Evolutionary conservation across 495 filamentous ascomycete species (phyloP).

Genomic region (Penicillium cinerascens): DNA sequence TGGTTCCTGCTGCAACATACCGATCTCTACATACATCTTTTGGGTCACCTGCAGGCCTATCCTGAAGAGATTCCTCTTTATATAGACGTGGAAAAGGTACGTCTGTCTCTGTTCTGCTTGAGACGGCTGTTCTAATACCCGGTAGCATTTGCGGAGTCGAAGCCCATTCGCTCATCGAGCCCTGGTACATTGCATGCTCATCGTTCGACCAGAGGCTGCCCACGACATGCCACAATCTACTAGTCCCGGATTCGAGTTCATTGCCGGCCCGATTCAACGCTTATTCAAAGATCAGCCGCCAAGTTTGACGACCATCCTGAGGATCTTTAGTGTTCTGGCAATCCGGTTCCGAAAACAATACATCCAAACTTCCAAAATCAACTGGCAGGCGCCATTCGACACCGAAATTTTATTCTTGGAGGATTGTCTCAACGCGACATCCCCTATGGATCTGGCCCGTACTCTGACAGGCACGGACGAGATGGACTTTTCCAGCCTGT

Average conservation of each 20-base stretch:
- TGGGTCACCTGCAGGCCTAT: conserved; percentile 32
- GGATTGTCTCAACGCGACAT: conserved; percentile 28
- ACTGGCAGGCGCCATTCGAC: conserved; percentile 33
- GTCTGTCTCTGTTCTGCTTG: neutral
- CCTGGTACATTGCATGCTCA: conserved; percentile 24
- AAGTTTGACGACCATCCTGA: conserved; percentile 32
- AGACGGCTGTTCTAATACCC: neutral
- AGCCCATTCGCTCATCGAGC: conserved; percentile 44
- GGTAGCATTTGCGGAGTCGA: conserved; percentile 31
- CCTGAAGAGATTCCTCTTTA: conserved; percentile 35
- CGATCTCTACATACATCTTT: conserved; percentile 33
- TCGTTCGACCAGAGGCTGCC: conserved; percentile 17
- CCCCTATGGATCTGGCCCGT: conserved; percentile 29
- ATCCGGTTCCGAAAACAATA: conserved; percentile 37
- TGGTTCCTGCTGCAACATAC: conserved; percentile 45
- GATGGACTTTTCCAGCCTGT: conserved; percentile 25
- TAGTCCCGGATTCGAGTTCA: conserved; percentile 34
- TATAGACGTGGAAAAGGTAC: conserved; percentile 36
- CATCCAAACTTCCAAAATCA: conserved; percentile 31
- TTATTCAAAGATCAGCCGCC: conserved; percentile 32
- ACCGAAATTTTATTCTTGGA: conserved; percentile 34
- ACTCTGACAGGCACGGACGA: conserved; percentile 29
- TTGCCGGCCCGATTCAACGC: conserved; percentile 36
- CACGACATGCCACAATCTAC: conserved; percentile 8
- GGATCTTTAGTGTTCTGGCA: conserved; percentile 32